phyloP scores from a whole-genome alignment of 768 basidiomycete genomes.

The Fistulinella prunicolor region DNA sequence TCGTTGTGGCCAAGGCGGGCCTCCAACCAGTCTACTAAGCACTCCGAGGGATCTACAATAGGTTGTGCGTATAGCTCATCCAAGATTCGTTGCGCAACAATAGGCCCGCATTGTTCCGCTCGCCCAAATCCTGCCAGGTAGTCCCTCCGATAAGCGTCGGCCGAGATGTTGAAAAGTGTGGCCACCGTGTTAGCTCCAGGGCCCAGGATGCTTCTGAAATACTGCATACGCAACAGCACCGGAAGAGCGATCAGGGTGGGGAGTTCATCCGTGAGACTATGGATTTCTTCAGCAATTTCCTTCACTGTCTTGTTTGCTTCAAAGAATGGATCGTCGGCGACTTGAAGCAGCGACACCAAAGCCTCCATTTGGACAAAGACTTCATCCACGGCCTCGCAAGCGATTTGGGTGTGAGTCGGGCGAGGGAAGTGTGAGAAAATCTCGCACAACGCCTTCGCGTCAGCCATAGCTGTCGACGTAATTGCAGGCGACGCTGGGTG shows the following conservation, averaged over 20 bases:
- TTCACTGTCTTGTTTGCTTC: conserved; percentile 18
- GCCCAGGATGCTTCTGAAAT: conserved; percentile 13
- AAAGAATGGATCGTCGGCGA: conserved; percentile 35
- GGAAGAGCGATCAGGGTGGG: conserved; percentile 76
- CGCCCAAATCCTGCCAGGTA: conserved; percentile 74
- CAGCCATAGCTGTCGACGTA: conserved; percentile 46
- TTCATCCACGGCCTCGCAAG: conserved; percentile 80
- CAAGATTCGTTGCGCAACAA: conserved; percentile 56
- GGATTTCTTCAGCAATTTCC: conserved; percentile 42
- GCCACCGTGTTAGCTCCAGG: conserved; percentile 39
- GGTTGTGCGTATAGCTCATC: conserved; percentile 42
- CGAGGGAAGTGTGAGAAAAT: conserved; percentile 60
- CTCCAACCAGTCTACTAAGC: conserved; percentile 49
- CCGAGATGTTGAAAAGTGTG: conserved; percentile 53
- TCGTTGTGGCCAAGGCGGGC: conserved; percentile 12
- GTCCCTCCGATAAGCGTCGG: conserved; percentile 62
- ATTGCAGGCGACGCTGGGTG: conserved; percentile 60
- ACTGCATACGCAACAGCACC: conserved; percentile 52
- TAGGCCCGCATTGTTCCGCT: conserved; percentile 67
- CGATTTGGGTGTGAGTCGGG: conserved; percentile 53
- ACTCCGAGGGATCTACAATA: conserved; percentile 28
- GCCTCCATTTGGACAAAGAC: conserved; percentile 65
- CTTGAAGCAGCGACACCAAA: conserved; percentile 56
- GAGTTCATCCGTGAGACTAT: conserved; percentile 55
- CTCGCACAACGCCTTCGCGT: conserved; percentile 61